These are phyloP conservation scores for Trapa incisa DNA, from an alignment of 345 rosid species.

Conservation along the genomic window DNA sequence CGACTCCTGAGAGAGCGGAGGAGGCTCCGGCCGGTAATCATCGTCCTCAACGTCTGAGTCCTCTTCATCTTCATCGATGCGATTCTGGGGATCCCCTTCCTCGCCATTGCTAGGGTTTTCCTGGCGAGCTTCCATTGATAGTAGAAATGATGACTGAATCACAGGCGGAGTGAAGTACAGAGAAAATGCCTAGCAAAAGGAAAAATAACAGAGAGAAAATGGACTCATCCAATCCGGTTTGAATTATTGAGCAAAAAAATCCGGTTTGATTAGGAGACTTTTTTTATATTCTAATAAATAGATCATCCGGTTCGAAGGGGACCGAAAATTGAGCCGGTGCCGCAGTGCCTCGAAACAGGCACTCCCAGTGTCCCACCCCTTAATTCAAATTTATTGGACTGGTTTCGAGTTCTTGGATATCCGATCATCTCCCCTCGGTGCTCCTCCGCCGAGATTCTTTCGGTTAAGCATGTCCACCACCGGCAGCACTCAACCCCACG, in stretches of 20 bases:
- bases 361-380: background rate
- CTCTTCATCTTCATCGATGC: slow-evolving; percentile 13
- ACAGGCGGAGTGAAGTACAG: background rate
- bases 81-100: slow-evolving; percentile 5
- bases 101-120: slow-evolving; percentile 18
- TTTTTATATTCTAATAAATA: too few species aligned
- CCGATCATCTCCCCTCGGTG: background rate
- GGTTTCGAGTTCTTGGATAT: background rate
- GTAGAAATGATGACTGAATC: background rate
- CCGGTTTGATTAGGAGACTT: too few species aligned
- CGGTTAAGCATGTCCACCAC: background rate
- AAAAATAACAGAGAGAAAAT: too few species aligned
- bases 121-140: background rate
- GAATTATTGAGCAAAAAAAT: too few species aligned
- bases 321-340: background rate
- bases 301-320: too few species aligned
- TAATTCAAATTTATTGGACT: background rate
- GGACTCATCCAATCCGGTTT: too few species aligned
- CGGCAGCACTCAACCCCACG: background rate
- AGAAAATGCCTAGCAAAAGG: too few species aligned
- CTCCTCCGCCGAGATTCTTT: background rate
- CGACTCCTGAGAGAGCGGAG: slow-evolving; percentile 15
- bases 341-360: background rate
- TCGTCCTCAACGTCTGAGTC: slow-evolving; percentile 27
- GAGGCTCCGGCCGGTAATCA: slow-evolving; percentile 14